Conservation (phyloP, 2,329 filamentous ascomycete species). For the Arachnomyces sp. region DNA sequence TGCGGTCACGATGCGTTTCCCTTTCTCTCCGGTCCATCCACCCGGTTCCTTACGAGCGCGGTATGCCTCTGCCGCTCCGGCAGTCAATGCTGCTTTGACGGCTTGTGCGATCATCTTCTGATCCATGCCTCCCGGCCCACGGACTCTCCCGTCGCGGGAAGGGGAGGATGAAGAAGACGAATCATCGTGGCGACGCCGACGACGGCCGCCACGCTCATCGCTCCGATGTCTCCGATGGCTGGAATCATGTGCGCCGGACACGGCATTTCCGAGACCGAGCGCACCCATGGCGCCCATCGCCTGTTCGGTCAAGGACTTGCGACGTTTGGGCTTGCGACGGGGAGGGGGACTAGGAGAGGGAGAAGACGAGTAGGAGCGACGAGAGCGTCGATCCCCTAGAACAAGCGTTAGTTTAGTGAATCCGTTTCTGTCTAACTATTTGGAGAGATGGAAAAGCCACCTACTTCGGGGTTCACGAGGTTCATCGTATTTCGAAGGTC, state of each 20-base stretch:
- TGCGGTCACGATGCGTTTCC: slow-evolving; percentile 82
- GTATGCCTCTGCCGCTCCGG: slow-evolving; percentile 87
- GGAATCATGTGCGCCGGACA: slow-evolving; percentile 50
- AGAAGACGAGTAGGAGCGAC: slow-evolving; percentile 20
- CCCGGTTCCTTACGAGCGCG: slow-evolving; percentile 82
- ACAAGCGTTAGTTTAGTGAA: too few species aligned
- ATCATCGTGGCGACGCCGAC: slow-evolving; percentile 31
- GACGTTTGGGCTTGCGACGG: slow-evolving; percentile 32
- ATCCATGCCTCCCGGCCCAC: slow-evolving; percentile 44
- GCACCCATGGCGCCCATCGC: slow-evolving; percentile 49
- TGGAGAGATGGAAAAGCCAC: slow-evolving; percentile 18
- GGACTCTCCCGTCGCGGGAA: slow-evolving; percentile 47
- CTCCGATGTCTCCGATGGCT: slow-evolving; percentile 44
- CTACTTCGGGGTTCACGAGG: slow-evolving; percentile 38
- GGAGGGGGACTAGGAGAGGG: slow-evolving; percentile 31
- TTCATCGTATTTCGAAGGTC: slow-evolving; percentile 27
- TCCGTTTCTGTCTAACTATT: too few species aligned
- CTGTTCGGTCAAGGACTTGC: slow-evolving; percentile 42
- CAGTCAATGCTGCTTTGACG: slow-evolving; percentile 81
- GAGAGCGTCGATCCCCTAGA: slow-evolving; percentile 35
- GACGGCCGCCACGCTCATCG: slow-evolving; percentile 33
- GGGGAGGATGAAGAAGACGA: slow-evolving; percentile 43
- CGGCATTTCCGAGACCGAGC: slow-evolving; percentile 56
- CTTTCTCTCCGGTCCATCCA: slow-evolving; percentile 83
- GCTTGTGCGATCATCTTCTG: slow-evolving; percentile 68